These are phyloP conservation scores for Candolleomyces efflorescens DNA, from an alignment of 768 basidiomycete genomes.

Conservation along the genomic window DNA sequence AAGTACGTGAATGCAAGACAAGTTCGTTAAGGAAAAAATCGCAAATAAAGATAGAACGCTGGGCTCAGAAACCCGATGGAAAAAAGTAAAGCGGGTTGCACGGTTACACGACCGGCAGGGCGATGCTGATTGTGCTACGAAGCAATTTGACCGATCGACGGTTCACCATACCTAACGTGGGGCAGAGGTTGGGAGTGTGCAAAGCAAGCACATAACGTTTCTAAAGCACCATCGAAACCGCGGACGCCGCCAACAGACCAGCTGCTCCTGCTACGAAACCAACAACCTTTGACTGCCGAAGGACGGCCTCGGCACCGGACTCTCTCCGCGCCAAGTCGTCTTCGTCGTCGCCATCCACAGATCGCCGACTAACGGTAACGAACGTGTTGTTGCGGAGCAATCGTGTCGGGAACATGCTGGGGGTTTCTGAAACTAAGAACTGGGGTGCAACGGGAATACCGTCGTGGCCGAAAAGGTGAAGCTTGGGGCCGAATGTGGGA, in stretches of 20 bases:
- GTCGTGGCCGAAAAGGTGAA: constrained; percentile 78
- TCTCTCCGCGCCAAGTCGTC: constrained; percentile 6
- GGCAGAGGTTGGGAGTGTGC: background rate
- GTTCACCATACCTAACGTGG: background rate
- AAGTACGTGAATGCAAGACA: background rate
- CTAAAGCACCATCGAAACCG: constrained; percentile 29
- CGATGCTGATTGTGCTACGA: background rate
- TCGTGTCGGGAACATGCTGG: constrained; percentile 84
- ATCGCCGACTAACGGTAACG: constrained; percentile 4
- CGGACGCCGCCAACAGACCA: constrained; percentile 23
- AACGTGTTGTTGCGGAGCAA: constrained; percentile 53
- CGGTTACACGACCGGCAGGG: background rate
- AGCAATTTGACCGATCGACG: background rate
- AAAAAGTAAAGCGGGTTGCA: background rate
- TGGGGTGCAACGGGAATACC: constrained; percentile 71
- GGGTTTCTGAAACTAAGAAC: constrained; percentile 62
- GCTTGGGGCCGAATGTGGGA: constrained; percentile 50
- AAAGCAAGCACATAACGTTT: constrained; percentile 1
- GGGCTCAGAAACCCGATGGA: background rate
- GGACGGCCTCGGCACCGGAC: constrained; percentile 21
- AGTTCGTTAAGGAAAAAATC: background rate
- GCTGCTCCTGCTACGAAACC: constrained; percentile 20
- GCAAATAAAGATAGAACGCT: background rate
- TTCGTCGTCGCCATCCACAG: constrained; percentile 10
- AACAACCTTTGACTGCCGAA: constrained; percentile 18